phyloP scores from a whole-genome alignment of 139 green algal genomes.

The Chlamydomonas schloesseri region DNA sequence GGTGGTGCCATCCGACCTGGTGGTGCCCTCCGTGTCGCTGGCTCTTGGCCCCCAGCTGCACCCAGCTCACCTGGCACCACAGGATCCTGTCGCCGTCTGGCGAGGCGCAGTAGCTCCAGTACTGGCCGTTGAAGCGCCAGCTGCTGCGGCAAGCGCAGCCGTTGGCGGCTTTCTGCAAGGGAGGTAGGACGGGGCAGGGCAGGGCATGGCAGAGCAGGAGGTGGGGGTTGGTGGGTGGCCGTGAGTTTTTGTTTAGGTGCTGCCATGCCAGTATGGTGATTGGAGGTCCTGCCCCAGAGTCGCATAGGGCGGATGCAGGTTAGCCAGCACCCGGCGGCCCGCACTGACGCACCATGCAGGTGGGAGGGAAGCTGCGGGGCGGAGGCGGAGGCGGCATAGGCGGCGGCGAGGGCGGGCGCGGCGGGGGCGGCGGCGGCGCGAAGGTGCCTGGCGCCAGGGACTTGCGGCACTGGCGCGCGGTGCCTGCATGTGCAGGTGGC shows the following conservation, averaged over 20 bases:
- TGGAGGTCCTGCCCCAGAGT: too few relatives aligned
- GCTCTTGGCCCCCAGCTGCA: too few relatives aligned
- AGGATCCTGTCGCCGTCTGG: background rate
- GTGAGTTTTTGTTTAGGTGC: background rate
- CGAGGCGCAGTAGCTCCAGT: slow-evolving; percentile 6
- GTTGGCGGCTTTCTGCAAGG: background rate
- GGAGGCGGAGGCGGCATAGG: slow-evolving; percentile 4
- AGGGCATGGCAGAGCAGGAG: background rate
- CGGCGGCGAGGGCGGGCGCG: background rate
- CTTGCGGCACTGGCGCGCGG: background rate
- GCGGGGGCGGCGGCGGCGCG: background rate
- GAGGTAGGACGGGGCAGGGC: background rate
- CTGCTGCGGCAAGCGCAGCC: slow-evolving; percentile 18
- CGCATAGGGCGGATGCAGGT: background rate
- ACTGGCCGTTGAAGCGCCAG: background rate
- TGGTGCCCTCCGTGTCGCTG: too few relatives aligned
- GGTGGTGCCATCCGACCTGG: too few relatives aligned
- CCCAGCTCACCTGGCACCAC: slow-evolving; percentile 18
- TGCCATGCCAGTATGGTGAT: background rate
- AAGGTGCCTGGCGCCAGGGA: background rate
- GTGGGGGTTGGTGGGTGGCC: too few relatives aligned
- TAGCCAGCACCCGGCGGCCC: too few relatives aligned
- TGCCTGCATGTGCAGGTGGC: background rate
- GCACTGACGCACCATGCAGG: background rate
- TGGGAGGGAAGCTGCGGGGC: background rate